Conservation (phyloP, 441 rosid species). For the Bocquillonia castaneifolia region DNA sequence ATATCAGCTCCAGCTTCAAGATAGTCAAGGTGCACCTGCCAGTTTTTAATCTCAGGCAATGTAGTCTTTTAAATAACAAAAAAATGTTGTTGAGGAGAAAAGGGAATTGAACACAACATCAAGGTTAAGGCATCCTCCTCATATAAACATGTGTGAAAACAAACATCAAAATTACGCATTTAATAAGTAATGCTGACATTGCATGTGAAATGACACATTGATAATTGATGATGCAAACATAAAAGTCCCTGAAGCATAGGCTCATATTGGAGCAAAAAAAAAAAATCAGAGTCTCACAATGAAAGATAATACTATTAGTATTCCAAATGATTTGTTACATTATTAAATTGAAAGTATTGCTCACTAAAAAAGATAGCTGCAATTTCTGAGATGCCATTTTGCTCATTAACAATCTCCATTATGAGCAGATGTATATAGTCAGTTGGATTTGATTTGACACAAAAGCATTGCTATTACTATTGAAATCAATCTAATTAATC, state of each 20-base stretch:
- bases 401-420: neutral
- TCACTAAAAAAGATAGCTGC: neutral
- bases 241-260: neutral
- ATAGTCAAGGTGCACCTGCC: constrained; percentile 85
- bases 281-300: neutral
- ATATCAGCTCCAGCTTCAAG: constrained; percentile 96
- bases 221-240: no score
- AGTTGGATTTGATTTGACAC: neutral
- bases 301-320: constrained; percentile 12
- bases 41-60: constrained; percentile 17
- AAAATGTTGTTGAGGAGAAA: no score
- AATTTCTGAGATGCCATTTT: neutral
- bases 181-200: neutral
- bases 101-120: neutral
- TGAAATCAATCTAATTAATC: neutral
- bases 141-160: neutral
- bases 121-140: neutral
- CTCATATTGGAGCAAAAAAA: neutral
- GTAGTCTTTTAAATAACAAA: neutral
- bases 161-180: neutral
- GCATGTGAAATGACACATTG: no score
- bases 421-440: no score
- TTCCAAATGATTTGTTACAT: neutral
- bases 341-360: neutral
- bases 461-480: neutral